A percentile compares a stretch with the other conserved stretches of the same genome.
Conservation (phyloP, 2,329 filamentous ascomycete species). For the Apiospora saccharicola region DNA sequence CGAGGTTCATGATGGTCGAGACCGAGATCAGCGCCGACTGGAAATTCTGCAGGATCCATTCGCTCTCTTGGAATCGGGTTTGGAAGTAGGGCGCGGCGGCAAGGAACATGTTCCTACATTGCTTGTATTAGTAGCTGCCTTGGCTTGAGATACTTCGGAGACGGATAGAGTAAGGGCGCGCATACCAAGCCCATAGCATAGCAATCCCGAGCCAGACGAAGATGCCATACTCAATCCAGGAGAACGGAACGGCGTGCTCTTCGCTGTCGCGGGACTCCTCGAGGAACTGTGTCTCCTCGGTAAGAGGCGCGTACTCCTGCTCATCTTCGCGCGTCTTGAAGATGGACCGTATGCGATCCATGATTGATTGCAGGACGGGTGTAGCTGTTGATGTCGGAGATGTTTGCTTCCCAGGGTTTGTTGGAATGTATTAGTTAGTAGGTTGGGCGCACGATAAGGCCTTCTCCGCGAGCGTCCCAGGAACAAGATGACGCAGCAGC, state of each 20-base stretch:
- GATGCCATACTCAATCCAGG: conserved; percentile 84
- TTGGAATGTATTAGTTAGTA: neutral
- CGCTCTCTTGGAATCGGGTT: conserved; percentile 74
- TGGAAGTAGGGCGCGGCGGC: conserved; percentile 95
- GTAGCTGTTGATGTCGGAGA: neutral
- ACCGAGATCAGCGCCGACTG: conserved; percentile 89
- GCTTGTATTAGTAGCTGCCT: neutral
- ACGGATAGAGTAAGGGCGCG: conserved; percentile 17
- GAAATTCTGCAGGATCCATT: conserved; percentile 81
- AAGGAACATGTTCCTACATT: conserved; percentile 92
- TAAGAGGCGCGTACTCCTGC: conserved; percentile 46
- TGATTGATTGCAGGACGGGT: conserved; percentile 21
- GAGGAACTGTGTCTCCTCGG: conserved; percentile 35
- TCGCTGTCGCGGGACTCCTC: conserved; percentile 25
- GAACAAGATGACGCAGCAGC: neutral
- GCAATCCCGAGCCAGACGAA: conserved; percentile 87
- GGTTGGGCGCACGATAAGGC: neutral
- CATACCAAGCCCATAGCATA: conserved; percentile 97
- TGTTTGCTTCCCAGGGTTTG: neutral
- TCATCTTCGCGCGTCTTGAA: conserved; percentile 44
- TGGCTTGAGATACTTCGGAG: neutral
- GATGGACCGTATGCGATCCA: conserved; percentile 50
- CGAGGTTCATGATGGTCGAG: conserved; percentile 83
- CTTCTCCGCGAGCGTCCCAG: neutral
- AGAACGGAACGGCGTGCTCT: conserved; percentile 66